Evolutionary conservation across 208 protist genomes (phyloP).

Genomic region (Acanthamoeba lenticulata): DNA sequence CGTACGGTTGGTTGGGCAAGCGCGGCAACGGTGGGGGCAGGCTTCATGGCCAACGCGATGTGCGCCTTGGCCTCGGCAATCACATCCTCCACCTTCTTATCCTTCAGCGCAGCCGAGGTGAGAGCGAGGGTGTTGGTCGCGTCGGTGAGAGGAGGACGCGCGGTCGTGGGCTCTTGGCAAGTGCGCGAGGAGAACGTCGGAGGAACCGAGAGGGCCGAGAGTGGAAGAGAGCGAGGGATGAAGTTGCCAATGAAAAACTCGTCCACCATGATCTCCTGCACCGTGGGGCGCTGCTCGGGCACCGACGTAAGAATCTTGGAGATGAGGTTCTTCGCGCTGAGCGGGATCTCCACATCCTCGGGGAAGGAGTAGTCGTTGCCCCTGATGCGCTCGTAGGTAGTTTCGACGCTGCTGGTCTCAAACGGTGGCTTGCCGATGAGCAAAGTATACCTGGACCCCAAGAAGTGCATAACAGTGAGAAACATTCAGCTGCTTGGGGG

Average conservation of each 20-base stretch:
- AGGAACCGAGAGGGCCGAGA: background rate
- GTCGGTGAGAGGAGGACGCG: background rate
- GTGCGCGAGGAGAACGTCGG: conserved; percentile 35
- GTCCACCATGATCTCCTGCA: conserved; percentile 91
- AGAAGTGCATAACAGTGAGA: background rate
- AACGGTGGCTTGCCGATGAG: conserved; percentile 97
- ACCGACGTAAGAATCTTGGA: conserved; percentile 85
- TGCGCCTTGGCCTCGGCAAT: background rate
- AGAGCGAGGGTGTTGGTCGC: background rate
- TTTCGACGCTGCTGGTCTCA: conserved; percentile 95
- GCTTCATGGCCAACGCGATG: background rate
- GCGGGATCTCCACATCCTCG: conserved; percentile 82
- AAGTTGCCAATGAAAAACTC: conserved; percentile 88
- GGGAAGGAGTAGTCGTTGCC: conserved; percentile 95
- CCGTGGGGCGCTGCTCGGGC: conserved; percentile 89
- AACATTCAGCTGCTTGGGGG: background rate
- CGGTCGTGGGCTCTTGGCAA: background rate
- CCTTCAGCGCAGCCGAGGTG: background rate
- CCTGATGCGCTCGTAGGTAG: conserved; percentile 96
- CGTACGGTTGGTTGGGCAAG: background rate
- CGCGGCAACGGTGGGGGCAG: background rate
- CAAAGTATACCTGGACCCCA: conserved; percentile 89
- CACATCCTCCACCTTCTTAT: background rate
- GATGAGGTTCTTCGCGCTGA: conserved; percentile 92
- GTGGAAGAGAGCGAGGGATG: background rate